These are phyloP conservation scores for Herpetomonas tarakana DNA, from an alignment of 208 protist genomes.

Conservation along the genomic window DNA sequence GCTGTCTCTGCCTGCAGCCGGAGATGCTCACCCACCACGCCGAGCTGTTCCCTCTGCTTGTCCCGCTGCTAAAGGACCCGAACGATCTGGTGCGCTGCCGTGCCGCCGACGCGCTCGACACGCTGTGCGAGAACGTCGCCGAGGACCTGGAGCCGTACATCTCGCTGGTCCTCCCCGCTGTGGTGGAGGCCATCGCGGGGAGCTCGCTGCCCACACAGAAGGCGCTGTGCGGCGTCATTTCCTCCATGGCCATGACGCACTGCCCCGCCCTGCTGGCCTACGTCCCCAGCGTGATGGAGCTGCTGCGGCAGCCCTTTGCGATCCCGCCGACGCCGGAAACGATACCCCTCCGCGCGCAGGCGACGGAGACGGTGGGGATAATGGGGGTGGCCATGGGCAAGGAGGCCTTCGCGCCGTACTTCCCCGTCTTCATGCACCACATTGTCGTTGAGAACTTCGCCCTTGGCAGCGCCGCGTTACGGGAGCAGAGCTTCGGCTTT, in stretches of 20 bases:
- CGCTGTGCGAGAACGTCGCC: conserved; percentile 73
- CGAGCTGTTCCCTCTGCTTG: conserved; percentile 63
- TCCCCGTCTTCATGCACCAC: conserved; percentile 66
- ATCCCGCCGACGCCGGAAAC: conserved; percentile 43
- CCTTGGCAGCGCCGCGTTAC: conserved; percentile 48
- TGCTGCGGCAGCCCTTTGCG: conserved; percentile 63
- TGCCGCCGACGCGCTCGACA: conserved; percentile 70
- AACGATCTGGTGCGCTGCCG: conserved; percentile 65
- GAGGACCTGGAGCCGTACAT: conserved; percentile 83
- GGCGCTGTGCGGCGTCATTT: conserved; percentile 65
- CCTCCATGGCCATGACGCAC: conserved; percentile 68
- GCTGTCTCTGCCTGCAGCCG: conserved; percentile 75
- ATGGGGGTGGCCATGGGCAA: conserved; percentile 68
- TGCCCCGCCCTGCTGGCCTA: conserved; percentile 48
- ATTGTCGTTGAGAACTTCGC: conserved; percentile 53
- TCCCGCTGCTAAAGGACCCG: conserved; percentile 59
- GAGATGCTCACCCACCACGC: conserved; percentile 78
- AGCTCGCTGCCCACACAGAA: conserved; percentile 67
- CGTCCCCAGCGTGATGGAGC: conserved; percentile 52
- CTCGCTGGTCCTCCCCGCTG: conserved; percentile 41
- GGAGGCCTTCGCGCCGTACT: conserved; percentile 61
- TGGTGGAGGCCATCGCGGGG: conserved; percentile 51
- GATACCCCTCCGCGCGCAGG: conserved; percentile 69
- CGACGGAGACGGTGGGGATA: conserved; percentile 79
- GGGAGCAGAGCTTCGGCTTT: conserved; percentile 86